A percentile compares a stretch with the other conserved stretches of the same genome.
phyloP scores from a whole-genome alignment of 2,329 filamentous ascomycete genomes.

The Leptographium flavum region DNA sequence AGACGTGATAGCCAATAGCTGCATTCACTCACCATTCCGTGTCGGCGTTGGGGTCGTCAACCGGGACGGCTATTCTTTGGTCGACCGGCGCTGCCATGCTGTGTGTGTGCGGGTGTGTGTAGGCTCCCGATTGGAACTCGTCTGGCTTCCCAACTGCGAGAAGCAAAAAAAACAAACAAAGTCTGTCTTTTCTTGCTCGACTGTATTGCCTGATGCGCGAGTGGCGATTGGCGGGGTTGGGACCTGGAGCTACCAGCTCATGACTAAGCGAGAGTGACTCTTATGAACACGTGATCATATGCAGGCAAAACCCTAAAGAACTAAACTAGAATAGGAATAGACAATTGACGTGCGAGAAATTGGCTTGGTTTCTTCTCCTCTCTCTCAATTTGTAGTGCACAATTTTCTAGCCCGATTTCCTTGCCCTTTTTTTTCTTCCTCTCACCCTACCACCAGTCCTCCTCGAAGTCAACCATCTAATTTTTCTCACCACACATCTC shows the following conservation, averaged over 20 bases:
- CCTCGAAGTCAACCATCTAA: constrained; percentile 12
- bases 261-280: not conserved
- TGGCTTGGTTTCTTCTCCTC: constrained; percentile 28
- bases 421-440: constrained; percentile 13
- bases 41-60: constrained; percentile 91
- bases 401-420: constrained; percentile 1
- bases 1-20: not conserved
- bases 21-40: constrained; percentile 67
- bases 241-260: not conserved
- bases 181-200: not conserved
- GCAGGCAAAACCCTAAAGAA: constrained; percentile 9
- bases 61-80: constrained; percentile 61
- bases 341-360: constrained; percentile 2
- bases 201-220: not conserved
- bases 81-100: constrained; percentile 48
- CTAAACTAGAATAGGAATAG: constrained; percentile 6
- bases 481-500: constrained; percentile 21
- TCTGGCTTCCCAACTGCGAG: not conserved
- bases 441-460: not conserved
- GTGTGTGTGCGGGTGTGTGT: not conserved
- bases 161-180: not conserved
- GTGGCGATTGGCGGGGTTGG: not conserved
- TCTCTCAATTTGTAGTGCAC: constrained; percentile 14
- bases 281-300: constrained; percentile 7
- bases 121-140: not conserved